Conservation (phyloP, 1,284 basidiomycete species). For the Ustilago curta region DNA sequence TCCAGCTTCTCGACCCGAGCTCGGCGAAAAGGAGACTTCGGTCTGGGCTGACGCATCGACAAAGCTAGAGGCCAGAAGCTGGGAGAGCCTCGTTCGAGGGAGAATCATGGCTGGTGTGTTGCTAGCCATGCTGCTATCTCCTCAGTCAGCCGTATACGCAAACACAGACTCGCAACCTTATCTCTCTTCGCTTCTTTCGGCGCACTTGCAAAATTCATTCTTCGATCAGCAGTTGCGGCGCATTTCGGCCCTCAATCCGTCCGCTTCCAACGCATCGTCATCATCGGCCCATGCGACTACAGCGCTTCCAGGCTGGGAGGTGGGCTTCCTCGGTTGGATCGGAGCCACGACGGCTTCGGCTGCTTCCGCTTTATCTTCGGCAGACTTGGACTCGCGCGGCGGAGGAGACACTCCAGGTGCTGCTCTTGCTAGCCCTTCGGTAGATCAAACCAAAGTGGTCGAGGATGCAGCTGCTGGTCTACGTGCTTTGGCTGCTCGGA, state of each 20-base stretch:
- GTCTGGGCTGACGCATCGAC: conserved; percentile 15
- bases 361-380: conserved; percentile 21
- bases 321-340: conserved; percentile 50
- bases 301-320: conserved; percentile 50
- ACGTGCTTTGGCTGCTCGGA: conserved; percentile 33
- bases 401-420: conserved; percentile 48
- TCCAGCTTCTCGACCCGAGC: conserved; percentile 43
- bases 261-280: conserved; percentile 18
- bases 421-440: conserved; percentile 28
- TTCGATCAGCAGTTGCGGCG: conserved; percentile 44
- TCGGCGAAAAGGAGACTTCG: conserved; percentile 30
- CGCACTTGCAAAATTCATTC: conserved; percentile 34
- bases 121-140: conserved; percentile 35
- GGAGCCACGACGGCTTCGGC: conserved; percentile 40
- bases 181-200: conserved; percentile 37
- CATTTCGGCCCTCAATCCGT: conserved; percentile 44
- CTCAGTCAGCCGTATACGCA: conserved; percentile 30
- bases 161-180: conserved; percentile 23
- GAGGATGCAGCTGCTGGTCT: conserved; percentile 35
- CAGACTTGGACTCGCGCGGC: conserved; percentile 38
- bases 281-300: conserved; percentile 42
- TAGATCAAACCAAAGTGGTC: conserved; percentile 43
- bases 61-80: conserved; percentile 41
- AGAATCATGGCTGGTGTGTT: conserved; percentile 49
- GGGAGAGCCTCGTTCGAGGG: conserved; percentile 40